phyloP scores from a whole-genome alignment of 106 monocot species.

The Xerophyta viscosa region DNA sequence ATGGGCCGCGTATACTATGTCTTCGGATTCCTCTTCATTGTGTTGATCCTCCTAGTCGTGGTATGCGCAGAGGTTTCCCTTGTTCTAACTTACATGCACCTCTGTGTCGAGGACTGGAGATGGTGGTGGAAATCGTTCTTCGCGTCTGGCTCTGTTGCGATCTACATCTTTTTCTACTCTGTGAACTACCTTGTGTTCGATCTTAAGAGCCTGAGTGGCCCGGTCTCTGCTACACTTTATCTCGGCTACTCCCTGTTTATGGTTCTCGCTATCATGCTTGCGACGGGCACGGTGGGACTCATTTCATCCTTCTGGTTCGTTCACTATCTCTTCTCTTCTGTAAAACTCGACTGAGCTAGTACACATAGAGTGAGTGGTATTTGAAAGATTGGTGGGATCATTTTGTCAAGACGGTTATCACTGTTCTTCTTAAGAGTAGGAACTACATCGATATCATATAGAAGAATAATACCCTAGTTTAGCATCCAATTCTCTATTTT shows the following conservation, averaged over 20 bases:
- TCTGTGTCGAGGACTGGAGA: slow-evolving; percentile 46
- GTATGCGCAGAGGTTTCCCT: slow-evolving; percentile 55
- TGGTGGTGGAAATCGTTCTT: slow-evolving; percentile 70
- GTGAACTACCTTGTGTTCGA: slow-evolving; percentile 53
- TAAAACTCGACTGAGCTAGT: slow-evolving; percentile 34
- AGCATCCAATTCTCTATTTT: too few species aligned
- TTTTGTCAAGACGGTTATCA: too few species aligned
- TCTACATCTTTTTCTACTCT: slow-evolving; percentile 42
- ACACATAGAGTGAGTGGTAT: too few species aligned
- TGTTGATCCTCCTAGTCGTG: slow-evolving; percentile 42
- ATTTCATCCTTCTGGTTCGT: slow-evolving; percentile 48
- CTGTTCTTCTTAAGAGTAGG: too few species aligned
- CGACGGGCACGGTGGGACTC: slow-evolving; percentile 45
- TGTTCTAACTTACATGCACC: slow-evolving; percentile 51
- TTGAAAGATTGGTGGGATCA: too few species aligned
- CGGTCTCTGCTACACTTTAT: slow-evolving; percentile 52
- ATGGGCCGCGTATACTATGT: slow-evolving; percentile 55
- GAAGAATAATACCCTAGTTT: too few species aligned
- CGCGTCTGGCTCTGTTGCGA: slow-evolving; percentile 43
- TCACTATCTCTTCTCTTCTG: slow-evolving; percentile 53
- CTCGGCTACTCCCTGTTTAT: slow-evolving; percentile 53
- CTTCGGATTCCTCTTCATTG: slow-evolving; percentile 50
- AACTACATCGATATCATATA: too few species aligned
- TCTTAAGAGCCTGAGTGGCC: slow-evolving; percentile 47
- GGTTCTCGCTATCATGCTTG: slow-evolving; percentile 46